Evolutionary conservation across 352 stramenopile species (phyloP), one percentile per base, ranked within the genome.

Genomic region (Phytopythium cucurbitacearum): DNA sequence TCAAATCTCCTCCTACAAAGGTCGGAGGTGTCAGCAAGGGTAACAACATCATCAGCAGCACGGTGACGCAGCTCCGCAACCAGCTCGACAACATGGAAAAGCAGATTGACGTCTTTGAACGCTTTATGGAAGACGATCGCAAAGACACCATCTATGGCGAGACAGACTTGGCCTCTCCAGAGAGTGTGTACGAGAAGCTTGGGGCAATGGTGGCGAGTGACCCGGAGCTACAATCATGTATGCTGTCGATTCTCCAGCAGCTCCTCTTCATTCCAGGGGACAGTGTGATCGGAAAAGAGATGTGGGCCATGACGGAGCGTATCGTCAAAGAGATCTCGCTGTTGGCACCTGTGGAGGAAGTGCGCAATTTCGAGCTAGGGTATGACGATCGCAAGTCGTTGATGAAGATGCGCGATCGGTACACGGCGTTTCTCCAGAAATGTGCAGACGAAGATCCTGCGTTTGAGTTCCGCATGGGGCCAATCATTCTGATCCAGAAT

Each of bases 21-120:
- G 40, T 72, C 40, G 63, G 66, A 43, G 60, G 3, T 32, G 66
- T 67, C 15, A 72, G 57, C 57, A 64, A 65, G 40, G 71, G 66
- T 40, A 76, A 76, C 43, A 77, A 63, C 35, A 84, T 85, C 38
- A 86, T 87, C 53, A 88, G 75, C 45, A 90, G 68, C 48, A 88
- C 69, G 6, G 79, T 86, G 38, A 85, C 77, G 9, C 78, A 91
- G 54, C 63, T 94, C 48, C 79, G 83, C 4, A 89, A 82, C 46
- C 83, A 94, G 43, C 56, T 94, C 15, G 83, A 94, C 65, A 94
- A 90, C 54, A 87, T 94, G 72, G 83, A 94, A 53, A 91, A 91
- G 53, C 83, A 94, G 51, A 94, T 94, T 44, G 83, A 94, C 59
- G 83, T 94, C 42, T 94, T 94, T 49, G 83, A 94, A 55, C 74